Evolutionary conservation across 306 rosid species (phyloP), one percentile per base, ranked within the genome.

Genomic region (Gillenia trifoliata): DNA sequence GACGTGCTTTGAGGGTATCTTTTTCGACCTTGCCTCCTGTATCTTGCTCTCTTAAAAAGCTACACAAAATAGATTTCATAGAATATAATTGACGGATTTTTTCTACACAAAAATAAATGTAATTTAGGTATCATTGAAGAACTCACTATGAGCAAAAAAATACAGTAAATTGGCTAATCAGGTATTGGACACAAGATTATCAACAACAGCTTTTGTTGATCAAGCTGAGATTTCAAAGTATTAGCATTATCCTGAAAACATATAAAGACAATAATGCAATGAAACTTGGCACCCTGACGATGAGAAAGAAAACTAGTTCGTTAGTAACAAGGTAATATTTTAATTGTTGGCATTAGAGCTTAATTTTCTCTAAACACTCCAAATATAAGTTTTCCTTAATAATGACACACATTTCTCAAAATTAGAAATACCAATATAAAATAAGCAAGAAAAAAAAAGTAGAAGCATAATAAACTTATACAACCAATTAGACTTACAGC

Each of bases 31-130:
- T 30, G 96, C 98, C 85, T 92, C 98, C 70, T 88, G 94, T 80
- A 92, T 92, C 83, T 92, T 92, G 86, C 92, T 92, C 89, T 92
- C 98, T 83, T n/a, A n/a, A 92, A 81, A 75, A 92, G 94, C 98
- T 92, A 77, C 86, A 83, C 20, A 66, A 66, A 82, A 77, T 3
- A 17, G n/a, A 73, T n/a, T 74, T 74, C 31, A 43, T 52, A 38
- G 28, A 41, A 72, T 28, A 77, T 13, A 25, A 33, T 2, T 30
- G 19, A n/a, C n/a, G n/a, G n/a, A n/a, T n/a, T n/a, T n/a, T n/a
- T n/a, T n/a, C n/a, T n/a, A n/a, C n/a, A n/a, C 45, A 40, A 40
- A 2, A 38, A 38, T 38, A 41, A 3, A 45, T 68, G 38, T 28
- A 30, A 49, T 11, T 49, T 67, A 4, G 38, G n/a, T n/a, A n/a